Percentiles rank a stretch among this genome's conserved stretches.
phyloP scores from a whole-genome alignment of 2,329 filamentous ascomycete genomes.

The Xylaria sp. region DNA sequence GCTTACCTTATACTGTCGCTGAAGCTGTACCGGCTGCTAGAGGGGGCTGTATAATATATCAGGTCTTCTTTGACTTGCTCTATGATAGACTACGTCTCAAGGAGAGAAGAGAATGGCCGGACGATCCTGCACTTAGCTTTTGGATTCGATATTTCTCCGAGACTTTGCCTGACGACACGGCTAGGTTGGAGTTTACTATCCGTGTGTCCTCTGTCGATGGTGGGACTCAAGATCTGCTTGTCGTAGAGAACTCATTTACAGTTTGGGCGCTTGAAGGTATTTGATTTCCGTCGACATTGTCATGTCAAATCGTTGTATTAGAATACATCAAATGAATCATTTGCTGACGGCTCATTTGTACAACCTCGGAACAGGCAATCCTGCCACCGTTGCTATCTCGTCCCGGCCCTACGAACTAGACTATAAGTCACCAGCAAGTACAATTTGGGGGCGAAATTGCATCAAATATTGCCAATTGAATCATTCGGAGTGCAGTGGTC shows the following conservation, averaged over 20 bases:
- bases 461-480: slow-evolving; percentile 11
- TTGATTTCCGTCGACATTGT: background rate
- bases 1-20: background rate
- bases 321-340: background rate
- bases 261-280: slow-evolving; percentile 24
- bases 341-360: background rate
- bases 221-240: background rate
- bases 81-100: background rate
- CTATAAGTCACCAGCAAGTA: slow-evolving; percentile 10
- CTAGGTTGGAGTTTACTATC: background rate
- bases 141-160: slow-evolving; percentile 6
- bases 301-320: background rate
- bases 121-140: background rate
- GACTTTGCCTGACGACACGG: slow-evolving; percentile 3
- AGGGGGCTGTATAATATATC: slow-evolving; percentile 16
- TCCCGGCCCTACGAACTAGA: slow-evolving; percentile 16
- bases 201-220: background rate
- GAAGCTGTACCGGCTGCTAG: slow-evolving; percentile 11
- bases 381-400: slow-evolving; percentile 14
- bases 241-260: background rate
- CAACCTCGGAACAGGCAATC: slow-evolving; percentile 8
- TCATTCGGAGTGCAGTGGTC: slow-evolving; percentile 3
- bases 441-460: slow-evolving; percentile 1
- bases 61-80: slow-evolving; percentile 16
- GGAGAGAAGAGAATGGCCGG: background rate